Evolutionary conservation across 495 filamentous ascomycete genomes (phyloP), one percentile per base, ranked within the genome.

Genomic region (Apiosordaria backusii): DNA sequence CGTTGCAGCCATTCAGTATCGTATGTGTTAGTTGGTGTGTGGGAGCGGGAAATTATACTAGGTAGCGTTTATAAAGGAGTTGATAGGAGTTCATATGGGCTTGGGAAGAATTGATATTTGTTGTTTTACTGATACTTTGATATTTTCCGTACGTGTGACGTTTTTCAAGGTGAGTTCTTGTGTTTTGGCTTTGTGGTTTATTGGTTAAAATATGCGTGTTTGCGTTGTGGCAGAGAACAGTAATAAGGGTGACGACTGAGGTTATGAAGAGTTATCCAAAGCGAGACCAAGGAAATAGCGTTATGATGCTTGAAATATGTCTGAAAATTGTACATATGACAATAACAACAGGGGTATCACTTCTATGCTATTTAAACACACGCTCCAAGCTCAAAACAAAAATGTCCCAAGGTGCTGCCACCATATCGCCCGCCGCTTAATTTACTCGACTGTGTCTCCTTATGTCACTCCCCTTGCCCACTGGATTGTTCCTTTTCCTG

Each of bases 401-500:
- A n/a, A n/a, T n/a, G n/a, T n/a, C n/a, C n/a, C n/a, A n/a, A n/a
- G n/a, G n/a, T n/a, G n/a, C 35, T 45, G 16, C 35, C 9, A 45
- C 35, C 2, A 45, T 7, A 45, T 13, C 35, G 35, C 52, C 27
- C 52, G 40, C 67, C 64, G n/a, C n/a, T n/a, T n/a, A n/a, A n/a
- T n/a, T n/a, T n/a, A n/a, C n/a, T n/a, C n/a, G n/a, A n/a, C n/a
- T n/a, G n/a, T n/a, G n/a, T n/a, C n/a, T n/a, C n/a, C n/a, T n/a
- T n/a, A n/a, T 19, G 64, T 61, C 64, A 67, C 60, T 13, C 19
- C 40, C 59, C 4, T 50, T 5, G 21, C 35, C 57, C 65, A 7
- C n/a, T 3, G 9, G 3, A 55, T 3, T 6, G 19, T 18, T 18
- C 18, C 22, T 24, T 13, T 18, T 27, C 26, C 29, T 61, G 23